These are phyloP conservation scores for Pogostemon cablin DNA, from an alignment of 257 asterid genomes.

Conservation along the genomic window DNA sequence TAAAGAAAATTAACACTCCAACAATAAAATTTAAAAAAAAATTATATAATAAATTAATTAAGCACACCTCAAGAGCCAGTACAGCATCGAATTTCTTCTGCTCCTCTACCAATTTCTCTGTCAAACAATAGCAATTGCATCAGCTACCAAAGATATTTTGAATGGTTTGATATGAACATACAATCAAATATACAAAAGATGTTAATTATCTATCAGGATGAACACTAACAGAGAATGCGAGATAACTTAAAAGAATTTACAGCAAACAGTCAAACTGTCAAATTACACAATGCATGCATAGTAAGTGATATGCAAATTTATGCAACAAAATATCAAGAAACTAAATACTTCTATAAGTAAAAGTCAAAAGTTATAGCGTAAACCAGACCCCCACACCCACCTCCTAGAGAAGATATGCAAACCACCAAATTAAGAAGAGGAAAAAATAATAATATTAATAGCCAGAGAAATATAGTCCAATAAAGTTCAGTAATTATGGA, in stretches of 20 bases:
- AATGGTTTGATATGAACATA: conserved; percentile 21
- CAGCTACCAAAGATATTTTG: conserved; percentile 35
- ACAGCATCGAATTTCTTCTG: conserved; percentile 83
- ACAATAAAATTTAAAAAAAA: conserved; percentile 33
- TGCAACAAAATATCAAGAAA: background rate
- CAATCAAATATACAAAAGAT: background rate
- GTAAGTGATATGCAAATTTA: background rate
- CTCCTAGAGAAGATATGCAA: conserved; percentile 18
- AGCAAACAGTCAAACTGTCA: background rate
- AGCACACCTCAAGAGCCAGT: conserved; percentile 77
- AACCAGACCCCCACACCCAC: conserved; percentile 5
- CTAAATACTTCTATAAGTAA: background rate
- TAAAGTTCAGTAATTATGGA: conserved; percentile 9
- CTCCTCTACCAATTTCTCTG: conserved; percentile 94
- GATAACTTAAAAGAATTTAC: background rate
- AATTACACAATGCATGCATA: background rate
- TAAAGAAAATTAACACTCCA: conserved; percentile 51
- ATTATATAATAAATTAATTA: background rate
- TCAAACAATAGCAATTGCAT: conserved; percentile 38
- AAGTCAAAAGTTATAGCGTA: background rate
- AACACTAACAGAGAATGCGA: background rate
- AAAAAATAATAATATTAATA: conserved; percentile 14
- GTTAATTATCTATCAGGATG: background rate
- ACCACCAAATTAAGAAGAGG: background rate
- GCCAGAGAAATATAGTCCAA: conserved; percentile 24